Evolutionary conservation across 495 filamentous ascomycete genomes (phyloP).

Genomic region (Tetracladium marchalianum): DNA sequence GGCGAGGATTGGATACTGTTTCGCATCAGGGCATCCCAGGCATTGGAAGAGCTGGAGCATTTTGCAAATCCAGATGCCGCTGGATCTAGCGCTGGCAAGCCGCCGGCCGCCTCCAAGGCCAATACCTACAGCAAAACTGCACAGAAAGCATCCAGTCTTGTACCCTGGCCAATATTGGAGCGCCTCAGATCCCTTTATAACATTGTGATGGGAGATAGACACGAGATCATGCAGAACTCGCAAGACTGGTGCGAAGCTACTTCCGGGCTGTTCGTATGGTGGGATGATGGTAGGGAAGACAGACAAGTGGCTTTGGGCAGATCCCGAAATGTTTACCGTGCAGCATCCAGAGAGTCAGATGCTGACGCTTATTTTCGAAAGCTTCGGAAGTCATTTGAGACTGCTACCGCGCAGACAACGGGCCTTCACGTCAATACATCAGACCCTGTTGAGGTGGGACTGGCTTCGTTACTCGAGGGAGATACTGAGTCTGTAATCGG

Average conservation of each 20-base stretch:
- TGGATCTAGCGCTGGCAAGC: slow-evolving; percentile 40
- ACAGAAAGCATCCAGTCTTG: slow-evolving; percentile 66
- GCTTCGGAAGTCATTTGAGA: slow-evolving; percentile 37
- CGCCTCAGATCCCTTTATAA: slow-evolving; percentile 66
- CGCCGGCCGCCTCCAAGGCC: slow-evolving; percentile 19
- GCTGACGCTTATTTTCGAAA: slow-evolving; percentile 30
- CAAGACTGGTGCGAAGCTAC: slow-evolving; percentile 86
- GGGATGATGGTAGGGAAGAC: slow-evolving; percentile 65
- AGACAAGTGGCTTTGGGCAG: slow-evolving; percentile 25
- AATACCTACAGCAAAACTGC: slow-evolving; percentile 48
- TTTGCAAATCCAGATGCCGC: slow-evolving; percentile 55
- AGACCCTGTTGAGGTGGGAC: slow-evolving; percentile 62
- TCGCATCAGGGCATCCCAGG: slow-evolving; percentile 55
- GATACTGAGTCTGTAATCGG: slow-evolving; percentile 63
- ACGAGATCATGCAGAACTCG: slow-evolving; percentile 57
- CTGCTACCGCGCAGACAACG: slow-evolving; percentile 26
- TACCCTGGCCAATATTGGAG: slow-evolving; percentile 81
- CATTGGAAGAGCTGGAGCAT: slow-evolving; percentile 53
- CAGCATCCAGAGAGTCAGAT: slow-evolving; percentile 20
- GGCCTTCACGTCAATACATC: slow-evolving; percentile 62
- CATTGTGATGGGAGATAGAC: slow-evolving; percentile 58
- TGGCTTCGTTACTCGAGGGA: slow-evolving; percentile 70
- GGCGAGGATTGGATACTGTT: slow-evolving; percentile 70
- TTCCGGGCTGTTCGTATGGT: slow-evolving; percentile 73
- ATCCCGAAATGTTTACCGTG: slow-evolving; percentile 22